Base-by-base conservation (phyloP, 345 rosid genomes). In the Corchorus capsularis region DNA sequence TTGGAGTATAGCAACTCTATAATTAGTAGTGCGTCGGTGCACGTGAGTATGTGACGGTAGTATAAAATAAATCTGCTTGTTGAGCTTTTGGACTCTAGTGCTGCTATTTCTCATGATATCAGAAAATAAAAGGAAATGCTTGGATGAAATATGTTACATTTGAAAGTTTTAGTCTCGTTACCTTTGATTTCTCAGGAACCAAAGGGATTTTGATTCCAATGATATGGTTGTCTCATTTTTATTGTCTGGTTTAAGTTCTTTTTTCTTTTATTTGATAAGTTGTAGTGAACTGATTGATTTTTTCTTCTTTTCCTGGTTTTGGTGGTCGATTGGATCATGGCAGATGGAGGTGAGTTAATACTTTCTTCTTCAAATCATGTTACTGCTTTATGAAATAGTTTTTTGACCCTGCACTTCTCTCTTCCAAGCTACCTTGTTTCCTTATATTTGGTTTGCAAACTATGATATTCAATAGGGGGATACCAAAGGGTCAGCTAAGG, bases 341-440 rank as follows among this genome's bases (percentile, higher is more conserved):
- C 86, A 95, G 98, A 90, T 95, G 96, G 99, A 95, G 97, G 98
- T 95, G 71, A 76, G 81, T 72, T 69, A 3, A 49, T 55, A 15
- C 35, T 63, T 66, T 67, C 69, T 73, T 54, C 71, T 62, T 73
- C 35, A 46, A 32, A 63, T 39, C 43, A 14, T 69, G 39, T 63
- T 77, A 34, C 49, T 73, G 20, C 54, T 70, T 74, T 6, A 20
- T 66, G 59, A 19, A 8, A 41, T 41, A 68, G 59, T 9, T 27
- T 22, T 46, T 22, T 22, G 2, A 4, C 73, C 35, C 56, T 45
- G 19, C 4, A 15, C 63, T 54, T 39, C 13, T 43, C 39, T 22
- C 63, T 37, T 43, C 22, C 17, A 8, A 16, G 22, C 56, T 43
- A 27, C n/a, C 10, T 22, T 39, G 27, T 56, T 47, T 55, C 43